Evolutionary conservation across 768 basidiomycete genomes (phyloP).

Genomic region (Termitomyces sp.): DNA sequence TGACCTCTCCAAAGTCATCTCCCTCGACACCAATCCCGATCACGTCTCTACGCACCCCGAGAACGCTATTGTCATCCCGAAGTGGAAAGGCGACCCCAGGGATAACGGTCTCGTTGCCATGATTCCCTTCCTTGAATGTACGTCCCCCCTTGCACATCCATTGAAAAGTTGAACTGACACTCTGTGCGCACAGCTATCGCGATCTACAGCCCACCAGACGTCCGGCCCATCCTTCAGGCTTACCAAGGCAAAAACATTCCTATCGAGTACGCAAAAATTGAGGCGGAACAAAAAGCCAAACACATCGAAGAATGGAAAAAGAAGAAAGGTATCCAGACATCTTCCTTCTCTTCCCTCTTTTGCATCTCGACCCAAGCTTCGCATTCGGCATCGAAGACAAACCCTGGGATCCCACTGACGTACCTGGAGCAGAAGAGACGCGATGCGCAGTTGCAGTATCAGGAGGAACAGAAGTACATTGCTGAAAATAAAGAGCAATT

Average conservation of each 20-base stretch:
- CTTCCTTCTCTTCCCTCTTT: slow-evolving; percentile 34
- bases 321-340: slow-evolving; percentile 26
- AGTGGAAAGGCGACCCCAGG: slow-evolving; percentile 77
- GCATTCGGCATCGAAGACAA: slow-evolving; percentile 12
- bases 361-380: slow-evolving; percentile 21
- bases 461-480: slow-evolving; percentile 46
- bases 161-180: background rate
- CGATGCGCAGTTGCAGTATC: slow-evolving; percentile 45
- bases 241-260: slow-evolving; percentile 89
- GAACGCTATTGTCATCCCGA: slow-evolving; percentile 77
- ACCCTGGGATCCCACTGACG: slow-evolving; percentile 34
- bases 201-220: slow-evolving; percentile 83
- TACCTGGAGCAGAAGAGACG: slow-evolving; percentile 48
- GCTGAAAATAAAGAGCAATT: slow-evolving; percentile 38
- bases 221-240: slow-evolving; percentile 79
- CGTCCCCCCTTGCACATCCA: slow-evolving; percentile 14
- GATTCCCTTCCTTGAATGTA: slow-evolving; percentile 96
- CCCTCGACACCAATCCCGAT: slow-evolving; percentile 80
- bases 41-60: slow-evolving; percentile 79
- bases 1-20: slow-evolving; percentile 82
- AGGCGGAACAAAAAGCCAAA: slow-evolving; percentile 72
- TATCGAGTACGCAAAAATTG: slow-evolving; percentile 81
- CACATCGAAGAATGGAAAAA: slow-evolving; percentile 81
- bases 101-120: slow-evolving; percentile 78
- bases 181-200: slow-evolving; percentile 66